Percentiles rank a stretch among this genome's conserved stretches.
phyloP scores from a whole-genome alignment of 2,329 filamentous ascomycete genomes.

The Periglandula ipomoeae region DNA sequence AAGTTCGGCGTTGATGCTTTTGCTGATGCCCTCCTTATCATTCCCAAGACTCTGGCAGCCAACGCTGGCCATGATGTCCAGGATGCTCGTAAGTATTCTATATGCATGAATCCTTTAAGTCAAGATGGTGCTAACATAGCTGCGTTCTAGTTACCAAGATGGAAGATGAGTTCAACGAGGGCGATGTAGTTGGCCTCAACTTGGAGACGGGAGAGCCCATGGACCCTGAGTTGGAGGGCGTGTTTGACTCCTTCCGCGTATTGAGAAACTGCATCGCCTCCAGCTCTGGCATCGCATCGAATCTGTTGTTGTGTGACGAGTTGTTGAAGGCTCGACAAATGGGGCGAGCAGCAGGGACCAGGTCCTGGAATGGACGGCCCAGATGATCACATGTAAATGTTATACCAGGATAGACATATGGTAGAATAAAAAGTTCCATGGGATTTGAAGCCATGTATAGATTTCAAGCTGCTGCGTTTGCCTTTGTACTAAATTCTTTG shows the following conservation, averaged over 20 bases:
- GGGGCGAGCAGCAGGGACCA: slow-evolving; percentile 55
- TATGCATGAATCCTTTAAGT: slow-evolving; percentile 10
- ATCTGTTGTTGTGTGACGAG: slow-evolving; percentile 92
- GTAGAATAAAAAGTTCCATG: slow-evolving; percentile 19
- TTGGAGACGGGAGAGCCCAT: slow-evolving; percentile 82
- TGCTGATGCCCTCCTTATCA: slow-evolving; percentile 86
- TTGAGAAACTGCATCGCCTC: slow-evolving; percentile 89
- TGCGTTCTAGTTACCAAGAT: slow-evolving; percentile 60
- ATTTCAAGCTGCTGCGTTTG: neutral
- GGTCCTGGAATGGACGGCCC: slow-evolving; percentile 57
- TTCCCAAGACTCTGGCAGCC: slow-evolving; percentile 93
- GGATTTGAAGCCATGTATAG: slow-evolving; percentile 13
- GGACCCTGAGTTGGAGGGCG: slow-evolving; percentile 86
- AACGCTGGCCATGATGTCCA: slow-evolving; percentile 97
- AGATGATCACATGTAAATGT: slow-evolving; percentile 40
- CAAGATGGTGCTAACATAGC: neutral
- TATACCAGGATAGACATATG: slow-evolving; percentile 13
- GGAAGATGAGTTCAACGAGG: slow-evolving; percentile 77
- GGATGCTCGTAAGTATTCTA: slow-evolving; percentile 64
- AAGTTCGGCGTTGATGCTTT: slow-evolving; percentile 95
- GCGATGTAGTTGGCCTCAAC: slow-evolving; percentile 79
- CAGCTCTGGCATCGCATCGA: slow-evolving; percentile 89
- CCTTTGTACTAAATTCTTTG: neutral
- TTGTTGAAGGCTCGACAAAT: slow-evolving; percentile 97
- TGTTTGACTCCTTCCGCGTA: slow-evolving; percentile 95